phyloP scores from a whole-genome alignment of 2,329 filamentous ascomycete genomes.

The Trichoderma asperellum region DNA sequence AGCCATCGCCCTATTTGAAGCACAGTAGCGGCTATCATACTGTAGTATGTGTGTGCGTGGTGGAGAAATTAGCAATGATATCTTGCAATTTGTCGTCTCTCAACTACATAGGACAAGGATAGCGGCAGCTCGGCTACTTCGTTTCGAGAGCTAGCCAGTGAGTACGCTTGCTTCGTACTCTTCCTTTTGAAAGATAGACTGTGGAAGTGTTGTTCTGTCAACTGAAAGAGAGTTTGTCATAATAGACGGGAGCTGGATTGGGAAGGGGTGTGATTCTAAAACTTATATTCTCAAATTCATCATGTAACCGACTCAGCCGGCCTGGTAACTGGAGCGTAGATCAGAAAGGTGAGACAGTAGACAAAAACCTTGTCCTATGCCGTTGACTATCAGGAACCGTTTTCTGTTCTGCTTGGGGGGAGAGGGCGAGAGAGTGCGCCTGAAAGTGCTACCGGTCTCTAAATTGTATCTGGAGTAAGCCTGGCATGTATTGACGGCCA shows the following conservation, averaged over 20 bases:
- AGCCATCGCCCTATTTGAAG: conserved; percentile 11
- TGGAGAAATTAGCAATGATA: conserved; percentile 3
- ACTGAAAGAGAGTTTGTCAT: background rate
- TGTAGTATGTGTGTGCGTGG: conserved; percentile 5
- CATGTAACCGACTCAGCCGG: conserved; percentile 3
- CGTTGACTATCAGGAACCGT: conserved; percentile 16
- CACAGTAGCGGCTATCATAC: background rate
- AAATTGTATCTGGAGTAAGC: background rate
- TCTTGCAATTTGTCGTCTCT: conserved; percentile 1
- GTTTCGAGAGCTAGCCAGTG: background rate
- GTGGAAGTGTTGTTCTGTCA: background rate
- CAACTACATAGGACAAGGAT: conserved; percentile 13
- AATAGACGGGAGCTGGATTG: background rate
- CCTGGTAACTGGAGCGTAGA: conserved; percentile 3
- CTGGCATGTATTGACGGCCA: background rate
- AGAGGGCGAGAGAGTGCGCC: background rate
- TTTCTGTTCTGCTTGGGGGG: background rate
- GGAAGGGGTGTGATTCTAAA: background rate
- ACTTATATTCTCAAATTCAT: background rate
- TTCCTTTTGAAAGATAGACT: background rate
- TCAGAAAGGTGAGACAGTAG: conserved; percentile 7
- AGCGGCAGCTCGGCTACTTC: conserved; percentile 22
- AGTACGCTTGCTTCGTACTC: no score
- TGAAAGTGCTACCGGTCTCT: background rate
- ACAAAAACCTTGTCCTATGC: conserved; percentile 18